A percentile compares a stretch with the other conserved stretches of the same genome.
Evolutionary conservation across 148 eudicot species (phyloP).

Genomic region (Dianthus caryophyllus): DNA sequence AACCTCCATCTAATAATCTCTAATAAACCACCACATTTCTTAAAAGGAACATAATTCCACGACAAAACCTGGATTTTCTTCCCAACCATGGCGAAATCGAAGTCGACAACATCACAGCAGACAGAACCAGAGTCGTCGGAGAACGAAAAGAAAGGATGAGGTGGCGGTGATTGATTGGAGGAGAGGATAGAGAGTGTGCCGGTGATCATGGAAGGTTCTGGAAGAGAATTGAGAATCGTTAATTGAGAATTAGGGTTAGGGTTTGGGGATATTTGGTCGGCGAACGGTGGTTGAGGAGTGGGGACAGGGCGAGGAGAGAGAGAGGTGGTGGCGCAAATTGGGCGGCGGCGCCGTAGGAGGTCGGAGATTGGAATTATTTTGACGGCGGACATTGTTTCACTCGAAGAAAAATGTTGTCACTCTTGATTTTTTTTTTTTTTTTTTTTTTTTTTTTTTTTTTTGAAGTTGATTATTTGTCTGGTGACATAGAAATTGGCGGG

Average conservation of each 20-base stretch:
- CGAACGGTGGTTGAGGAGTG: conserved; percentile 10
- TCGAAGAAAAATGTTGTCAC: no score
- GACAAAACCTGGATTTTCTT: conserved; percentile 40
- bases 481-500: no score
- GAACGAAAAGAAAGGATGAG: conserved; percentile 47
- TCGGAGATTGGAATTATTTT: conserved; percentile 37
- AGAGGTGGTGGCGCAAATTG: conserved; percentile 53
- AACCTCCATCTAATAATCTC: conserved; percentile 67
- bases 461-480: no score
- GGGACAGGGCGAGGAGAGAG: conserved; percentile 20
- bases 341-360: conserved; percentile 48
- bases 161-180: conserved; percentile 24
- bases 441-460: no score
- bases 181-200: conserved; percentile 37
- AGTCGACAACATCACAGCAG: conserved; percentile 60
- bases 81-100: conserved; percentile 43
- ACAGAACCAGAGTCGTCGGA: conserved; percentile 45
- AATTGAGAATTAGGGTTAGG: conserved; percentile 10
- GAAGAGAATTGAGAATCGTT: conserved; percentile 41
- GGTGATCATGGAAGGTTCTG: conserved; percentile 35
- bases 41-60: conserved; percentile 79
- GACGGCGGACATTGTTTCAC: conserved; percentile 17
- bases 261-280: conserved; percentile 13
- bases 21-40: conserved; percentile 46
- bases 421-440: no score